Evolutionary conservation across 768 basidiomycete genomes (phyloP), one percentile per base, ranked within the genome.

Genomic region (Xerocomellus chrysenteron): DNA sequence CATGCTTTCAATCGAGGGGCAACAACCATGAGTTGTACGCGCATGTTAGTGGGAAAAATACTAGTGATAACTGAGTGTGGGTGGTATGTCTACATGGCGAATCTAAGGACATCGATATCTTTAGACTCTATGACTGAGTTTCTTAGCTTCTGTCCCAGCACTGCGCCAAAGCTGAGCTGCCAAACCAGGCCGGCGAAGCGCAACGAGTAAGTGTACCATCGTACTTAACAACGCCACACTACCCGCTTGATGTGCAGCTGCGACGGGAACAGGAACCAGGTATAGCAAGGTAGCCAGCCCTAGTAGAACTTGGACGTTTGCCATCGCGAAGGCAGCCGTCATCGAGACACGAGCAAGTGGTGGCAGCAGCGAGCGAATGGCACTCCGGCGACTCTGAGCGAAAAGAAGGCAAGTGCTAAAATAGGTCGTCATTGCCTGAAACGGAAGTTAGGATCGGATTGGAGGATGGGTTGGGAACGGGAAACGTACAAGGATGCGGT

Each of bases 171-270:
- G 68, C 44, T 76, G 76, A 13, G 92, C 90, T 19, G 85, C 86
- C 13, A 68, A 60, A 19, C 86, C 79, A 0, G 94, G 95, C 53
- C 81, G 76, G 36, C 93, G 79, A 53, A 98, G 72, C 0, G 85
- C 79, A 17, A 90, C 79, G 7, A 90, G 74, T 4, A 95, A 69
- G 49, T 92, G 92, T 2, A 94, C 70, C 80, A 94, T 84, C 5
- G 89, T 82, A 21, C 89, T 94, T 46, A 99, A 75, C 8, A 99
- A 76, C 39, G 88, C 80, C 8, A 98, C 89, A 65, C 94, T 96
- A 6, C 96, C 97, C 0, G 93, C 96, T 71, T 99, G 97, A 69
- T 99, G 97, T 33, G 87, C 81, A 13, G 96, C 93, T 9, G 97
- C 97, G 3, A 98, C 75, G 2, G 92, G 92, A 1, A 93, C 82